These are phyloP conservation scores for Scortechinia acanthostroma DNA, from an alignment of 2,329 filamentous ascomycete genomes.

Conservation along the genomic window DNA sequence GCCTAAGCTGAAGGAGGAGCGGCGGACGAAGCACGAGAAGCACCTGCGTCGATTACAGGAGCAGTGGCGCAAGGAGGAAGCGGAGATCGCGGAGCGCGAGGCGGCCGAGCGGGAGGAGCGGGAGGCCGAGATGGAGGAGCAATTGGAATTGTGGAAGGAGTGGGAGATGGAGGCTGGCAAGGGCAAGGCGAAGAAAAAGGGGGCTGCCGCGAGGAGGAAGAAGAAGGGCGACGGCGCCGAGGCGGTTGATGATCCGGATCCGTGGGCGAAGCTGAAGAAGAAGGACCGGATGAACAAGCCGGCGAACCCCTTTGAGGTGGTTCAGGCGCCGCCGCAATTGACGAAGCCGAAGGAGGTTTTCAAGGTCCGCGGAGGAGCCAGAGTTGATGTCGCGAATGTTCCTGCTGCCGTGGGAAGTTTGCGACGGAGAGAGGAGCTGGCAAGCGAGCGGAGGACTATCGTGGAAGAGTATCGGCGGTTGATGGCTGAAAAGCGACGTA, in stretches of 20 bases:
- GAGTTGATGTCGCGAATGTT: background rate
- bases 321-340: background rate
- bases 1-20: background rate
- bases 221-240: background rate
- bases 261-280: background rate
- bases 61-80: background rate
- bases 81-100: background rate
- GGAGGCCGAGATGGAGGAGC: background rate
- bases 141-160: background rate
- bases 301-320: background rate
- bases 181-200: background rate
- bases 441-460: background rate
- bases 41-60: background rate
- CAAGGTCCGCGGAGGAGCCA: slow-evolving; percentile 1
- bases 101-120: background rate
- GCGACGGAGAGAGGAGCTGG: background rate
- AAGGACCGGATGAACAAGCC: background rate
- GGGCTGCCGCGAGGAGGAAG: background rate
- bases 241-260: background rate
- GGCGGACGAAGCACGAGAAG: background rate
- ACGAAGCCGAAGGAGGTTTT: background rate
- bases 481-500: slow-evolving; percentile 1
- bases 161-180: background rate
- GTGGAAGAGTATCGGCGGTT: slow-evolving; percentile 1
- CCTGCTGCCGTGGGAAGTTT: background rate